Evolutionary conservation across 2,329 filamentous ascomycete species (phyloP), one percentile per base, ranked within the genome.

Genomic region (Cladophialophora exuberans): DNA sequence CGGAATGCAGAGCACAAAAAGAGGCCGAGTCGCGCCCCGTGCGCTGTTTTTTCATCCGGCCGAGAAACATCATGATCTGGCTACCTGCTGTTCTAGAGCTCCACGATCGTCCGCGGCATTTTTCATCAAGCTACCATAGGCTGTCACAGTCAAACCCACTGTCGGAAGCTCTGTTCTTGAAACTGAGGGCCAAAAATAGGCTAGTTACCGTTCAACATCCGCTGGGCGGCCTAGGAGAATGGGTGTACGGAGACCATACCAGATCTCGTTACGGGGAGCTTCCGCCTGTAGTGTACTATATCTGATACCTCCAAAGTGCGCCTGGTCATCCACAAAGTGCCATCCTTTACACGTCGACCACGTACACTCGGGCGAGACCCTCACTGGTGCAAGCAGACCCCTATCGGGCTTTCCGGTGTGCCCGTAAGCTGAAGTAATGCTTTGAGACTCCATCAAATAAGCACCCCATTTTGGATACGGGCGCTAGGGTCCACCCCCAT

Each of bases 361-460:
- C 13, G 39, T 22, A n/a, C 22, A 17, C 9, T 18, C n/a, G 35
- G 11, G 15, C 35, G 20, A 17, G 7, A 7, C 3, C 26, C 39
- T 22, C 9, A 42, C 22, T 15, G 39, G 22, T n/a, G 39, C n/a
- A n/a, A n/a, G n/a, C n/a, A n/a, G n/a, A n/a, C n/a, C n/a, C n/a
- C 11, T 42, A 15, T 25, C 39, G 11, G 20, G 3, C 20, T 41
- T 9, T 38, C 7, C 35, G n/a, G 35, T 18, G 15, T 26, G 22
- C 39, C 22, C 39, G 39, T 53, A 31, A 53, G 50, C 50, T 53
- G 50, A 53, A 53, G 50, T 53, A 47, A 53, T 39, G 28, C 31
- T 31, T n/a, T n/a, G 22, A 48, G n/a, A 18, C 10, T 6, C 9
- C 26, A 11, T 23, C 11, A 18, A 23, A 25, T 39, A 49, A 49